Percentiles rank a stretch among this genome's conserved stretches.
phyloP scores from a whole-genome alignment of 495 filamentous ascomycete species.

The Penicillium verhagenii region DNA sequence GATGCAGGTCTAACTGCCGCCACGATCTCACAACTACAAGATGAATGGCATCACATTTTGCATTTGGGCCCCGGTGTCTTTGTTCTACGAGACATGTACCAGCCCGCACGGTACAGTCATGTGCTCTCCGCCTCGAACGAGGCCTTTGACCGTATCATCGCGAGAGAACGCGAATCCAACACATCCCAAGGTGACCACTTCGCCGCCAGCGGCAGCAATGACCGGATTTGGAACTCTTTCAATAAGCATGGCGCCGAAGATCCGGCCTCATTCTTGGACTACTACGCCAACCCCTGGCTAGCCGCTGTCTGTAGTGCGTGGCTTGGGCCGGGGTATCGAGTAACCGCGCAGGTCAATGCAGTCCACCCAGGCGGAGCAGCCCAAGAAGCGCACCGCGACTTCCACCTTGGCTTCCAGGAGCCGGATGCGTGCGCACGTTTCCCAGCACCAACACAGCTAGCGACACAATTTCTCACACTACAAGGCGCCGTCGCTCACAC shows the following conservation, averaged over 20 bases:
- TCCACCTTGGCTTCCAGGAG: constrained; percentile 57
- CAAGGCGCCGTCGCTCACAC: constrained; percentile 58
- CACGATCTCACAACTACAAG: constrained; percentile 37
- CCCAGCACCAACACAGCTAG: constrained; percentile 44
- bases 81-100: constrained; percentile 48
- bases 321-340: constrained; percentile 52
- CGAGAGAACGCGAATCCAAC: constrained; percentile 24
- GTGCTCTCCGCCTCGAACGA: constrained; percentile 40
- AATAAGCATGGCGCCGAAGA: constrained; percentile 50
- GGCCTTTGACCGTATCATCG: constrained; percentile 47
- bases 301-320: constrained; percentile 42
- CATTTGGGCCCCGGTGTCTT: constrained; percentile 51
- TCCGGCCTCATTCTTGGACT: constrained; percentile 45
- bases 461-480: constrained; percentile 51
- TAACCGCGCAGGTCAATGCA: constrained; percentile 58
- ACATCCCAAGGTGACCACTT: constrained; percentile 54
- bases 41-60: constrained; percentile 57
- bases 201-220: constrained; percentile 45
- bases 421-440: constrained; percentile 29
- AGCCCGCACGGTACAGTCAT: constrained; percentile 17
- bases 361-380: constrained; percentile 52
- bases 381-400: constrained; percentile 54
- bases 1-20: constrained; percentile 16
- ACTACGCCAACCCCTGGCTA: constrained; percentile 57
- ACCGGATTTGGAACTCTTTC: constrained; percentile 60